Base-by-base conservation (phyloP, 495 filamentous ascomycete genomes). In the Podospora didyma region DNA sequence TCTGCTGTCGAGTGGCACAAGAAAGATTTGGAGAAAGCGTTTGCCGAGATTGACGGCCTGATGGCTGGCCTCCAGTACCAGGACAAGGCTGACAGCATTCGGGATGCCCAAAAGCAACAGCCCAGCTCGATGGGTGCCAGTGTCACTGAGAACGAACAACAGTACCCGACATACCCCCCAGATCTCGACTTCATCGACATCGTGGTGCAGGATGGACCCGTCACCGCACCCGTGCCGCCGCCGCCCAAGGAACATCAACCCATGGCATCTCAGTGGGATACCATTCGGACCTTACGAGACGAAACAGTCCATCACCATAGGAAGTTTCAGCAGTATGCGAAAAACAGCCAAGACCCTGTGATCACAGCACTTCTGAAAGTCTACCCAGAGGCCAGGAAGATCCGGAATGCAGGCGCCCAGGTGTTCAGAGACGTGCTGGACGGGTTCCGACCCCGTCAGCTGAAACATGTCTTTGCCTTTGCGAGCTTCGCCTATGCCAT, bases 401-500 rank as follows among this genome's bases (percentile, higher is more conserved):
- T 63, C 21, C 53, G 58, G 10, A 39, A 52, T 34, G 49, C 47
- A 22, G 61, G 61, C 34, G 58, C 58, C 39, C 37, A 56, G 26
- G 47, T 58, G 19, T 56, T 63, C 47, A 54, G 46, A 46, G 48
- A 57, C 12, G 55, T 63, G 19, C 53, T 63, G 11, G 23, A 57
- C 42, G 46, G 56, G 1, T 55, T 48, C 20, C 51, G 16, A 19
- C 61, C 57, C 2, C 48, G 19, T 28, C 49, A 47, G 24, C 46
- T 63, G 11, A 31, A 26, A n/a, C 42, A 52, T 21, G 49, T 63
- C 11, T 63, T 63, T 42, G 56, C 61, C 10, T 60, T 63, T 22
- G 49, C 56, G 21, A 53, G 52, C 51, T 57, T 63, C 10, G 60
- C 61, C n/a, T 63, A 63, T 47, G 20, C 56, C 17, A 60, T 63